Percentiles rank a stretch among this genome's conserved stretches.
phyloP scores from a whole-genome alignment of 768 basidiomycete species.

The Cyclocybe cylindracea region DNA sequence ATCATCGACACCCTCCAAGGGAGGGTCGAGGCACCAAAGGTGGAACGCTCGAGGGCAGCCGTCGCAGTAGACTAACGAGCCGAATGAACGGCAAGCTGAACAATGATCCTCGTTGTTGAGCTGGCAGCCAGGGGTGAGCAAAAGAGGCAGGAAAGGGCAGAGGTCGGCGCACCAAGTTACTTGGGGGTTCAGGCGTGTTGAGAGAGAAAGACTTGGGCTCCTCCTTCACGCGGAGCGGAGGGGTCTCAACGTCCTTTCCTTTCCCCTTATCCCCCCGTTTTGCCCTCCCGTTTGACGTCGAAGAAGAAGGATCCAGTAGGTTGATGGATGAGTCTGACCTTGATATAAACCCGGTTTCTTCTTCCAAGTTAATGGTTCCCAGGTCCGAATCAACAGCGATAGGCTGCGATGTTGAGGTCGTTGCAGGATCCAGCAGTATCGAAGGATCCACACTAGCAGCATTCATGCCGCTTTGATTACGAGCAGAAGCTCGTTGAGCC shows the following conservation, averaged over 20 bases:
- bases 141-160: constrained; percentile 6
- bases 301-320: constrained; percentile 30
- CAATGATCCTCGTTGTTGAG: constrained; percentile 81
- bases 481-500: constrained; percentile 73
- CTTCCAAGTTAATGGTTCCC: constrained; percentile 54
- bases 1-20: constrained; percentile 79
- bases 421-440: constrained; percentile 34
- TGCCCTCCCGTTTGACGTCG: constrained; percentile 28
- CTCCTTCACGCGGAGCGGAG: constrained; percentile 49
- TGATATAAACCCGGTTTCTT: constrained; percentile 54
- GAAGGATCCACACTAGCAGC: constrained; percentile 39
- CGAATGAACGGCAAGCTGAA: constrained; percentile 79
- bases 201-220: constrained; percentile 48
- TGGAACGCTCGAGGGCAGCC: constrained; percentile 97
- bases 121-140: constrained; percentile 24
- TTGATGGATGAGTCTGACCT: constrained; percentile 62
- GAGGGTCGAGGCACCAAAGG: constrained; percentile 95
- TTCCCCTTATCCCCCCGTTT: constrained; percentile 57
- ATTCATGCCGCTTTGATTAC: constrained; percentile 53
- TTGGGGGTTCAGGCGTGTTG: constrained; percentile 45
- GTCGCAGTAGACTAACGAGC: constrained; percentile 93
- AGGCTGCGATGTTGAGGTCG: constrained; percentile 41
- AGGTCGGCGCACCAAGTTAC: constrained; percentile 38
- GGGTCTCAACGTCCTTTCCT: constrained; percentile 45
- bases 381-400: constrained; percentile 53